Evolutionary conservation across 306 rosid genomes (phyloP).

Genomic region (Cyamopsis tetragonoloba): DNA sequence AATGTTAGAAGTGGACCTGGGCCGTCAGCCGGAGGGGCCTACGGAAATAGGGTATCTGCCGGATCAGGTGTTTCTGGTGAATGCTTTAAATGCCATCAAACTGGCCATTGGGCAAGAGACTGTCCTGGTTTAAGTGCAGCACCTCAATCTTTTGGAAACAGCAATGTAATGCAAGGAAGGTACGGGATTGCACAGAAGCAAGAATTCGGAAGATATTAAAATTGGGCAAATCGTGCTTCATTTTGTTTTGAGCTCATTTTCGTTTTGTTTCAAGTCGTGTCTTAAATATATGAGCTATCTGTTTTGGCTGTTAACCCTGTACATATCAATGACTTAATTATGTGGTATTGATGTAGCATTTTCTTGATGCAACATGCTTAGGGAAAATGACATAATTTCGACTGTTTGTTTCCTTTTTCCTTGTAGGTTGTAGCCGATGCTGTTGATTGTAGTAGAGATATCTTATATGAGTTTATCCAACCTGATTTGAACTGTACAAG

Average conservation of each 20-base stretch:
- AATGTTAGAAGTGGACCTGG: slow-evolving; percentile 40
- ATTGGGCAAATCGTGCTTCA: background rate
- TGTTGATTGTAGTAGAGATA: background rate
- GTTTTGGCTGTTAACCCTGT: slow-evolving; percentile 2
- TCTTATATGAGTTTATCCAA: too few relatives aligned
- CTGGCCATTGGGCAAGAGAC: slow-evolving; percentile 84
- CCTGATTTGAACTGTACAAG: too few relatives aligned
- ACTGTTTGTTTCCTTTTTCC: background rate
- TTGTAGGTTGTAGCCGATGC: background rate
- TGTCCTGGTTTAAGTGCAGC: slow-evolving; percentile 52
- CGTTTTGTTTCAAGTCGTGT: background rate
- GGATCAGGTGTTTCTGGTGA: slow-evolving; percentile 45
- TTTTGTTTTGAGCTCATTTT: background rate
- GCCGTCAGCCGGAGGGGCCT: slow-evolving; percentile 45
- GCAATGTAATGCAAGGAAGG: slow-evolving; percentile 44
- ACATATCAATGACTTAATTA: slow-evolving; percentile 24
- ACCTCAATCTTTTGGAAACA: slow-evolving; percentile 58
- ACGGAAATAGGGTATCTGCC: slow-evolving; percentile 34
- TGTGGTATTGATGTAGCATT: slow-evolving; percentile 21
- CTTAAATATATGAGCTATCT: background rate
- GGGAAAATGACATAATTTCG: too few relatives aligned
- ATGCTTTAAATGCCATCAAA: slow-evolving; percentile 78
- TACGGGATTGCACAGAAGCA: slow-evolving; percentile 46
- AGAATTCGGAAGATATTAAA: slow-evolving; percentile 43
- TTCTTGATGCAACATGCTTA: too few relatives aligned